Percentiles rank a stretch among this genome's conserved stretches.
Conservation (phyloP, 495 filamentous ascomycete genomes). For the Penicillium coprophilum region DNA sequence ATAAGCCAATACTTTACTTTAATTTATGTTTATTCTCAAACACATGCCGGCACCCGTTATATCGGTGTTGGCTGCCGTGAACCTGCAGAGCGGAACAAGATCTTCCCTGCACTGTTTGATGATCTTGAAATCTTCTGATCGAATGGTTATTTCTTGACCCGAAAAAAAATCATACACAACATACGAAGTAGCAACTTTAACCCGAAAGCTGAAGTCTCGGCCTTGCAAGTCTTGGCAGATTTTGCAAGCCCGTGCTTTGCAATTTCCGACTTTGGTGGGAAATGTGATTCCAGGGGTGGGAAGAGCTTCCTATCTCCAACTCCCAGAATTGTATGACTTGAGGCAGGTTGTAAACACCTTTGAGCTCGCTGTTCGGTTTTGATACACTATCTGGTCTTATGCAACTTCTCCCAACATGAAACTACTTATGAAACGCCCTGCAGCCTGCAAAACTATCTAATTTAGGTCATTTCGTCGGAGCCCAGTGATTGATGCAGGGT, state of each 20-base stretch:
- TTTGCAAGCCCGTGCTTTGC: conserved; percentile 5
- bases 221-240: background rate
- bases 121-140: conserved; percentile 3
- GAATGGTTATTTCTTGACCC: background rate
- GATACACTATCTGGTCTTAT: background rate
- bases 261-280: conserved; percentile 3
- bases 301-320: background rate
- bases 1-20: background rate
- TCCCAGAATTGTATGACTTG: background rate
- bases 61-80: conserved; percentile 11
- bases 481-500: background rate
- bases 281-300: background rate
- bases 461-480: background rate
- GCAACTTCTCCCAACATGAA: background rate
- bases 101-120: conserved; percentile 12
- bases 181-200: background rate
- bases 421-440: conserved; percentile 2
- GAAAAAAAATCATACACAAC: background rate
- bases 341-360: background rate
- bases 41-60: conserved; percentile 18
- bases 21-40: background rate
- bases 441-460: background rate
- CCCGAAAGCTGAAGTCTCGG: background rate
- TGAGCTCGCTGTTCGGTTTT: no score
- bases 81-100: conserved; percentile 17